phyloP scores from a whole-genome alignment of 345 rosid species.

The Garcia nutans region DNA sequence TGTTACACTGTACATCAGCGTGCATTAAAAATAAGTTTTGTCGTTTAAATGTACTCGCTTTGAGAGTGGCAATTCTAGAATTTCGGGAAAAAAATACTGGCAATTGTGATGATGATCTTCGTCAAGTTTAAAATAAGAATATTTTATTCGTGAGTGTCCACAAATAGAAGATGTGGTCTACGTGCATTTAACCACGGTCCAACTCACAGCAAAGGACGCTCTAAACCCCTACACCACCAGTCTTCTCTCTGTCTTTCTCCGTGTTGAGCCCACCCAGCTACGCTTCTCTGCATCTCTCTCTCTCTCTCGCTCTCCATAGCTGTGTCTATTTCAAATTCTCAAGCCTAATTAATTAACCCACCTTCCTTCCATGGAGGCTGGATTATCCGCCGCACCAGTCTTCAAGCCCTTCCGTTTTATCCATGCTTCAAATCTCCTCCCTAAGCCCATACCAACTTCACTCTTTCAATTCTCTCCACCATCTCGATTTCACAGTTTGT shows the following conservation, averaged over 20 bases:
- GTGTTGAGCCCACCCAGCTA: background rate
- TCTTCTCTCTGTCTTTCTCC: background rate
- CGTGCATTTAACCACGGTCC: slow-evolving; percentile 30
- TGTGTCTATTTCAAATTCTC: background rate
- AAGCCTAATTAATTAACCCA: background rate
- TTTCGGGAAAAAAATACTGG: background rate
- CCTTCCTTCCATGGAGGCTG: slow-evolving; percentile 60
- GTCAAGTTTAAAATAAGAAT: background rate
- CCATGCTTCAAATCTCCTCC: slow-evolving; percentile 26
- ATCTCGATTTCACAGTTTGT: slow-evolving; percentile 14
- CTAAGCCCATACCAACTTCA: slow-evolving; percentile 31
- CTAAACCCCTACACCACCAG: background rate
- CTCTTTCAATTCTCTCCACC: slow-evolving; percentile 19
- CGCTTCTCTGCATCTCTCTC: background rate
- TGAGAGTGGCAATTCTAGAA: slow-evolving; percentile 3
- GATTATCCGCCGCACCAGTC: slow-evolving; percentile 46
- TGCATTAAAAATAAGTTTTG: no score
- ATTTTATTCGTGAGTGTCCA: background rate
- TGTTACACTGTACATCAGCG: no score
- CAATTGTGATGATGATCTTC: background rate
- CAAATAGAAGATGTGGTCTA: slow-evolving; percentile 35
- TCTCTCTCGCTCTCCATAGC: background rate
- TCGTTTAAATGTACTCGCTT: no score
- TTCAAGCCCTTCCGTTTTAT: slow-evolving; percentile 41
- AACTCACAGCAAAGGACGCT: background rate